These are phyloP conservation scores for Penicillium waksmanii DNA, from an alignment of 495 filamentous ascomycete genomes.

Conservation along the genomic window DNA sequence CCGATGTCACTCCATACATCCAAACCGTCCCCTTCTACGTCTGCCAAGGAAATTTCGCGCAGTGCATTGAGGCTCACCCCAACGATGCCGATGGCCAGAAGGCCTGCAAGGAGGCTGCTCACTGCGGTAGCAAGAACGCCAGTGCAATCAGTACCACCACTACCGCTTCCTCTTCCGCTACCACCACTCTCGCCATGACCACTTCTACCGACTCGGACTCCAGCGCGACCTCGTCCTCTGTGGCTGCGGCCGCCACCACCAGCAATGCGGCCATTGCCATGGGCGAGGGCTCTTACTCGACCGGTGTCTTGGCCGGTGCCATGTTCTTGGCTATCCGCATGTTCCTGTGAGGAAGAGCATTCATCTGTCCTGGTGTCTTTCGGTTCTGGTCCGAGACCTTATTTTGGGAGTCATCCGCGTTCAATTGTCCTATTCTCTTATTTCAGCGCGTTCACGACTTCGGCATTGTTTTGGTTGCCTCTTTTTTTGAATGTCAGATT, in stretches of 20 bases:
- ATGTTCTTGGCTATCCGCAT: conserved; percentile 53
- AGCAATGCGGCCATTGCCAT: conserved; percentile 41
- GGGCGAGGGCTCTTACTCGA: conserved; percentile 48
- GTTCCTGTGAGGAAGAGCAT: conserved; percentile 44
- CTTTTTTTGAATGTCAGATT: conserved; percentile 21
- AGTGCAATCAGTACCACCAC: conserved; percentile 32
- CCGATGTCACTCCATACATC: conserved; percentile 55
- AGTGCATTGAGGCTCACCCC: conserved; percentile 55
- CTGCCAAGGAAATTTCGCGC: conserved; percentile 52
- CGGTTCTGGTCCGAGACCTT: conserved; percentile 6
- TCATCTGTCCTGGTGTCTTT: neutral
- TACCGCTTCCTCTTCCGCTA: conserved; percentile 26
- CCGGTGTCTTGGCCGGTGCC: conserved; percentile 51
- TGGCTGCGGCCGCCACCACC: conserved; percentile 32
- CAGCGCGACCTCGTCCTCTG: conserved; percentile 32
- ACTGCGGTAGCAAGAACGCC: conserved; percentile 55
- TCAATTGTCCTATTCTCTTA: conserved; percentile 17
- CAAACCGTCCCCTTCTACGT: conserved; percentile 61
- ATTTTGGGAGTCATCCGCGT: conserved; percentile 9
- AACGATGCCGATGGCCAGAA: conserved; percentile 48
- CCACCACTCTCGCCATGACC: conserved; percentile 32
- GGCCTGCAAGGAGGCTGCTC: conserved; percentile 43
- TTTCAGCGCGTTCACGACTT: conserved; percentile 23
- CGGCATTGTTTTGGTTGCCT: conserved; percentile 8
- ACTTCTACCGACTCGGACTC: conserved; percentile 29